phyloP scores from a whole-genome alignment of 805 yeast genomes.

The Wickerhamomyces queroliae region DNA sequence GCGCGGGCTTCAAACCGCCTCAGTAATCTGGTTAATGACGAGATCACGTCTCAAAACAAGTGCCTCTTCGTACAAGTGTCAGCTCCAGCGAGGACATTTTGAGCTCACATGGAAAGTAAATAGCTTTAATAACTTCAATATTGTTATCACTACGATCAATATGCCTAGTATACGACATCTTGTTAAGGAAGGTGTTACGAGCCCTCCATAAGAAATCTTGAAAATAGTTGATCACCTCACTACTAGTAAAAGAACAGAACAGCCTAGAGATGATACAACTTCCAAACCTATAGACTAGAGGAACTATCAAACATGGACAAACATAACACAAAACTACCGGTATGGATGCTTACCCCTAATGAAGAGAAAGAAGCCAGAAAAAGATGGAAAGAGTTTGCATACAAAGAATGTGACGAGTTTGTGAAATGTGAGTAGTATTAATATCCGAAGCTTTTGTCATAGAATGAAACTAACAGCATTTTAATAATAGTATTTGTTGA shows the following conservation, averaged over 20 bases:
- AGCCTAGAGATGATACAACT: background rate
- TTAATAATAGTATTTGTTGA: constrained; percentile 41
- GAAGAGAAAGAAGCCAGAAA: constrained; percentile 71
- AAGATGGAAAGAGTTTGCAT: constrained; percentile 63
- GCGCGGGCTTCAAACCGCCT: too few species aligned
- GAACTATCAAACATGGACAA: constrained; percentile 15
- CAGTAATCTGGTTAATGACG: too few species aligned
- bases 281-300: constrained; percentile 1
- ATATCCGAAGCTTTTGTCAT: constrained; percentile 73
- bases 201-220: too few species aligned
- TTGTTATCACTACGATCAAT: too few species aligned
- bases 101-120: background rate
- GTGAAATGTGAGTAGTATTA: constrained; percentile 67
- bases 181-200: too few species aligned
- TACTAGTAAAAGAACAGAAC: too few species aligned
- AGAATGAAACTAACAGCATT: constrained; percentile 59
- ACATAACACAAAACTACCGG: constrained; percentile 42
- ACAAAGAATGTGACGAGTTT: constrained; percentile 57
- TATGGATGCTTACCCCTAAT: constrained; percentile 71
- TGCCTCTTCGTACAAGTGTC: background rate
- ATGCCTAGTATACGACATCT: too few species aligned
- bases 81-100: background rate
- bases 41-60: background rate
- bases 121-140: too few species aligned
- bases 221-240: too few species aligned